A percentile compares a stretch with the other conserved stretches of the same genome.
Evolutionary conservation across 352 stramenopile species (phyloP).

Genomic region (Aphanomyces invadans): DNA sequence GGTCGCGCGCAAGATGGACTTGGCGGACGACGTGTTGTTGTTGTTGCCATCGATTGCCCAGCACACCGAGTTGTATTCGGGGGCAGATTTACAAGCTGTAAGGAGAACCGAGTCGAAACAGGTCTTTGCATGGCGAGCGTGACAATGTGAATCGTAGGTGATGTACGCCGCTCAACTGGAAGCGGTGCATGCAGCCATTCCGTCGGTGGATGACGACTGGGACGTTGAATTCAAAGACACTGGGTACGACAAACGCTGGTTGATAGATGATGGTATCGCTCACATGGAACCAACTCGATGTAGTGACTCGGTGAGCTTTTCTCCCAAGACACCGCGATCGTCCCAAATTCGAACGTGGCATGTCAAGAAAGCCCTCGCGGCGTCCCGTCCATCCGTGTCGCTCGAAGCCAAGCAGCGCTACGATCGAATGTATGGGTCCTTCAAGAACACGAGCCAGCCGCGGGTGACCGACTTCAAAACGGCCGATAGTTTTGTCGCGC

Average conservation of each 20-base stretch:
- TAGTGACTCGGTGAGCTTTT: conserved; percentile 23
- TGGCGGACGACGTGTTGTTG: conserved; percentile 52
- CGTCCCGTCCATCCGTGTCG: conserved; percentile 22
- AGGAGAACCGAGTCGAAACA: too few species aligned
- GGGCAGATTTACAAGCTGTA: conserved; percentile 90
- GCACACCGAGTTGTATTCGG: conserved; percentile 80
- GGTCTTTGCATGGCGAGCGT: too few species aligned
- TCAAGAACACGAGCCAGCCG: conserved; percentile 18
- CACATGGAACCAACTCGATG: too few species aligned
- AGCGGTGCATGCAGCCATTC: conserved; percentile 87
- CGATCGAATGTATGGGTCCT: conserved; percentile 24
- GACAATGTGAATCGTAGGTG: conserved; percentile 36
- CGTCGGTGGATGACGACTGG: conserved; percentile 30
- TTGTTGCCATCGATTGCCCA: conserved; percentile 54
- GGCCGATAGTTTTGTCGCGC: conserved; percentile 2
- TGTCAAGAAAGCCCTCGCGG: conserved; percentile 14
- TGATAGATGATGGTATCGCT: too few species aligned
- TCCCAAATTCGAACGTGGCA: conserved; percentile 1
- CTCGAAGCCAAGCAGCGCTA: conserved; percentile 18
- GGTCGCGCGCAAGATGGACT: conserved; percentile 68
- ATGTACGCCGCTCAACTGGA: conserved; percentile 93
- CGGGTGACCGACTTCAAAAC: conserved; percentile 22
- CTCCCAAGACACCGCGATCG: background rate
- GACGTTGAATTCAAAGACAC: conserved; percentile 15
- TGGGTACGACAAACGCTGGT: conserved; percentile 2